Percentiles rank a stretch among this genome's conserved stretches.
phyloP scores from a whole-genome alignment of 116 monocot genomes.

The Dioscorea cayenensis region DNA sequence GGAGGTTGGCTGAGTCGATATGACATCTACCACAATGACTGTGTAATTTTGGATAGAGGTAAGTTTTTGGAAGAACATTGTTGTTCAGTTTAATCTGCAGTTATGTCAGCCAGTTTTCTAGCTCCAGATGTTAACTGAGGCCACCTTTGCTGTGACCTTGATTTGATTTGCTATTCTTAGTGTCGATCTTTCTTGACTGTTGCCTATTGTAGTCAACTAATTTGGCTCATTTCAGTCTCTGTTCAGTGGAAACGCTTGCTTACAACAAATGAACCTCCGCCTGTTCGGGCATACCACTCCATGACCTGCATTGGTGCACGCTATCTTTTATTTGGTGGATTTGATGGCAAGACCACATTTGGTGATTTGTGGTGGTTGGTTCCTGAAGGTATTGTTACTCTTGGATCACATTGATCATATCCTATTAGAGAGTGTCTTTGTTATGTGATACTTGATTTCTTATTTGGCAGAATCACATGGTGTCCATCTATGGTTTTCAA shows the following conservation, averaged over 20 bases:
- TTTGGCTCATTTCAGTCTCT: slow-evolving; percentile 51
- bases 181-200: not conserved
- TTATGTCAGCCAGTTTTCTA: not conserved
- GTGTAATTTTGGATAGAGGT: slow-evolving; percentile 92
- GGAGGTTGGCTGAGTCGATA: slow-evolving; percentile 99
- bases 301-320: slow-evolving; percentile 68
- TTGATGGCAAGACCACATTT: slow-evolving; percentile 93
- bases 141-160: not conserved
- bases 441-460: not conserved
- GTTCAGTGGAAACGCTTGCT: slow-evolving; percentile 92
- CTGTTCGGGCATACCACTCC: slow-evolving; percentile 90
- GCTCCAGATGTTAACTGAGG: not conserved
- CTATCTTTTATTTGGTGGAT: slow-evolving; percentile 95
- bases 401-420: not conserved
- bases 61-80: slow-evolving; percentile 8
- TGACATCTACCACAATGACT: slow-evolving; percentile 91
- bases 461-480: not conserved
- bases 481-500: too few relatives aligned
- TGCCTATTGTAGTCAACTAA: not conserved
- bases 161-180: too few relatives aligned
- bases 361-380: slow-evolving; percentile 99
- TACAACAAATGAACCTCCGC: slow-evolving; percentile 72
- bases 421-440: not conserved
- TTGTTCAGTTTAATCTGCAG: not conserved
- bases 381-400: slow-evolving; percentile 54